Evolutionary conservation across 2,329 filamentous ascomycete genomes (phyloP), one percentile per base, ranked within the genome.

Genomic region (Camptophora hylomeconis): DNA sequence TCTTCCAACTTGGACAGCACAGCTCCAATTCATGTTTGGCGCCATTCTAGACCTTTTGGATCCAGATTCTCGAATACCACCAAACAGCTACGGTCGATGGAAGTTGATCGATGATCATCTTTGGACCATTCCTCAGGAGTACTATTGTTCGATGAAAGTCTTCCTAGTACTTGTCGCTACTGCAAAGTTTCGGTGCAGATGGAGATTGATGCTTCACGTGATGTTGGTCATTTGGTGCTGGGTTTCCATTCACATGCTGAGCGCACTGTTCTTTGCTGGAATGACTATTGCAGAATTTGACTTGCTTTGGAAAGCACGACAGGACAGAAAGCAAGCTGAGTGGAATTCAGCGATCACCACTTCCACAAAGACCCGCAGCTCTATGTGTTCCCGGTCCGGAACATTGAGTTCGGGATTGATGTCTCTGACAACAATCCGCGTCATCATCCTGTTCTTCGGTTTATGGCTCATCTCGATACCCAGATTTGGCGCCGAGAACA

Each of bases 81-180:
- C 24, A n/a, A 20, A 20, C n/a, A 21, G 17, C 4, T 24, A 24
- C 10, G 28, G 20, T 35, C 49, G 54, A 34, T 58, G 57, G 38
- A n/a, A n/a, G n/a, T n/a, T n/a, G n/a, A n/a, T n/a, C n/a, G 58
- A 57, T 24, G 53, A 53, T 9, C 57, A 60, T 30, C 46, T 60
- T 2, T 60, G 57, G 57, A 58, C 55, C 5, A 58, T 60, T 12
- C 56, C 57, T 1, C 50, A 58, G 10, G 57, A 60, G 37, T 53
- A 60, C 24, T 54, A 55, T 23, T 53, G 54, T 32, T 60, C 55
- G 2, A 47, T 59, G 9, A 49, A 55, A 12, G 50, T 60, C 3
- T 58, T 57, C 33, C 33, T 57, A 18, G 47, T 49, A 3, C 48
- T 55, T 7, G 44, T 60, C 6, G 52, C 45, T 5, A 51, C 53